Percentiles rank a stretch among this genome's conserved stretches.
Evolutionary conservation across 495 filamentous ascomycete genomes (phyloP).

Genomic region (Penicillium arizonense): DNA sequence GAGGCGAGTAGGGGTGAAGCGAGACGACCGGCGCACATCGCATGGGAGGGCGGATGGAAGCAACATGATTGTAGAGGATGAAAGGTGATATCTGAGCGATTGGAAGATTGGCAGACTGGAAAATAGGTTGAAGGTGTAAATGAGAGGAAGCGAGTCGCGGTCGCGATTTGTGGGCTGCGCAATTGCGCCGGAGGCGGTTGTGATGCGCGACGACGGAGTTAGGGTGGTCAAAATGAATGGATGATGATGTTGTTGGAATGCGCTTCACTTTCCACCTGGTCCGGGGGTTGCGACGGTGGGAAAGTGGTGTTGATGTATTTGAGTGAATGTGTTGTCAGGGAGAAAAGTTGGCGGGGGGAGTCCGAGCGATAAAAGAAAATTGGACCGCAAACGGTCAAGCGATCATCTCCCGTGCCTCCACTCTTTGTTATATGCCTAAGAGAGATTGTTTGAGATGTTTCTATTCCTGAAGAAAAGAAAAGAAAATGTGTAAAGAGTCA

Average conservation of each 20-base stretch:
- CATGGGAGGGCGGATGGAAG: slow-evolving; percentile 70
- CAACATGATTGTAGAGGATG: slow-evolving; percentile 51
- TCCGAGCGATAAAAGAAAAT: slow-evolving; percentile 24
- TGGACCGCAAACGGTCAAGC: slow-evolving; percentile 31
- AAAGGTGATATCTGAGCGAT: neutral
- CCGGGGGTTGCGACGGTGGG: slow-evolving; percentile 31
- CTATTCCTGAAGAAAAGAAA: neutral
- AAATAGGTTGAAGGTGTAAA: neutral
- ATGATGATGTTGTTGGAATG: slow-evolving; percentile 12
- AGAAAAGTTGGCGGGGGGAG: slow-evolving; percentile 21
- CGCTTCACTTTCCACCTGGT: slow-evolving; percentile 28
- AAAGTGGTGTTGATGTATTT: slow-evolving; percentile 9
- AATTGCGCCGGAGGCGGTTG: slow-evolving; percentile 39
- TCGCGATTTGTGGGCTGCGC: slow-evolving; percentile 23
- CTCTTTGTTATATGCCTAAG: slow-evolving; percentile 5
- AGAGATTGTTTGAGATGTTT: slow-evolving; percentile 1
- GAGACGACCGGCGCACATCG: slow-evolving; percentile 58
- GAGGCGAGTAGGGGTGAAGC: slow-evolving; percentile 58
- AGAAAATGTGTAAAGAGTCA: neutral
- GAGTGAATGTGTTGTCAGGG: slow-evolving; percentile 21
- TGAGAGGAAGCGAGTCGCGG: neutral
- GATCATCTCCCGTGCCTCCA: slow-evolving; percentile 21
- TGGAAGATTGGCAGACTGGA: slow-evolving; percentile 2
- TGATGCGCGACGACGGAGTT: slow-evolving; percentile 22
- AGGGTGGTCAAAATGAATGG: slow-evolving; percentile 17